phyloP scores from a whole-genome alignment of 768 basidiomycete genomes.

The Auriculariales sp. region DNA sequence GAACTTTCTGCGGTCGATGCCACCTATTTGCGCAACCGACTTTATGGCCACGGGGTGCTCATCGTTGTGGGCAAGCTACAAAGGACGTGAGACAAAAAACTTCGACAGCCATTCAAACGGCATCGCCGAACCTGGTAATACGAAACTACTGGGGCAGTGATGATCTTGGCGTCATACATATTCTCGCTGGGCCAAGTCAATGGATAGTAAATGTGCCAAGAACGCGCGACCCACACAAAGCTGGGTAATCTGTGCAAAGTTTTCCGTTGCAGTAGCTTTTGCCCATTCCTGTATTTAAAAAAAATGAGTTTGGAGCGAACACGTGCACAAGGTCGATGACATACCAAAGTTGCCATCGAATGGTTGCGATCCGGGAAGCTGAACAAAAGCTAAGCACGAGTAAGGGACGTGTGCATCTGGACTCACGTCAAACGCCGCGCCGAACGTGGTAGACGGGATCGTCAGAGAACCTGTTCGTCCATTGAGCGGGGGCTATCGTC shows the following conservation, averaged over 20 bases:
- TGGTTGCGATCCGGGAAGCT: no score
- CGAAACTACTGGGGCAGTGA: background rate
- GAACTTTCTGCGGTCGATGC: slow-evolving; percentile 6
- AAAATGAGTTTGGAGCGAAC: background rate
- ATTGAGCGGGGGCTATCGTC: background rate
- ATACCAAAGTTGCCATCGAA: background rate
- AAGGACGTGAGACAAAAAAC: background rate
- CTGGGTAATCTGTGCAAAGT: slow-evolving; percentile 2
- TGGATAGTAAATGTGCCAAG: no score
- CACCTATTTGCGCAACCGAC: slow-evolving; percentile 2
- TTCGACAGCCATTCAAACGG: background rate
- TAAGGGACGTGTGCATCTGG: no score
- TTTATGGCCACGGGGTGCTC: background rate
- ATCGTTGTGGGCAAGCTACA: background rate
- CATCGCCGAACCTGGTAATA: background rate
- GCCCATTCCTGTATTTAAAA: background rate
- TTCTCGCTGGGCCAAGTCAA: no score
- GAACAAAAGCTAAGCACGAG: no score
- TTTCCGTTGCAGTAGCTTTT: background rate
- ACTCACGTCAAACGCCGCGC: no score
- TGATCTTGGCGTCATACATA: slow-evolving; percentile 1
- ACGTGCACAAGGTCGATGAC: background rate
- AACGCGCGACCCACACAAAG: no score
- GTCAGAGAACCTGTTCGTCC: background rate
- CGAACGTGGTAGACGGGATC: slow-evolving; percentile 2